A percentile compares a stretch with the other conserved stretches of the same genome.
phyloP scores from a whole-genome alignment of 2,329 filamentous ascomycete genomes.

The Samsoniella hepiali region DNA sequence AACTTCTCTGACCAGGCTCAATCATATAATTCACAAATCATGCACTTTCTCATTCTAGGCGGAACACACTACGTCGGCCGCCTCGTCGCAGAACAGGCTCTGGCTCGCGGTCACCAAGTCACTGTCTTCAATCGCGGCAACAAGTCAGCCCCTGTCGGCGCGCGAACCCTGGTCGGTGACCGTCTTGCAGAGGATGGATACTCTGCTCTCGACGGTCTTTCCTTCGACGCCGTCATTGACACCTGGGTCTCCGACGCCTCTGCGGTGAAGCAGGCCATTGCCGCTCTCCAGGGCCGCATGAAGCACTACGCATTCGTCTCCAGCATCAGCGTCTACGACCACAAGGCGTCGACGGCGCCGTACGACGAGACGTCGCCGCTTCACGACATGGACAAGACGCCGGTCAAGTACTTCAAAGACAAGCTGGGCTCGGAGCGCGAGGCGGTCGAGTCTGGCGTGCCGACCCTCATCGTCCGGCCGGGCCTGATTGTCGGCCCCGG shows the following conservation, averaged over 20 bases:
- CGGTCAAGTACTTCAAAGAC: slow-evolving; percentile 13
- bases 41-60: slow-evolving; percentile 24
- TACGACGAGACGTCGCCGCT: slow-evolving; percentile 19
- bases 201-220: slow-evolving; percentile 15
- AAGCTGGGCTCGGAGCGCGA: slow-evolving; percentile 17
- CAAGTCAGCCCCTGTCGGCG: slow-evolving; percentile 17
- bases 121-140: slow-evolving; percentile 22
- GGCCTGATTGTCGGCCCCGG: slow-evolving; percentile 19
- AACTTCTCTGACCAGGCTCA: neutral
- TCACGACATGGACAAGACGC: slow-evolving; percentile 8
- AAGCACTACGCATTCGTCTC: slow-evolving; percentile 23
- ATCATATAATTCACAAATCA: neutral
- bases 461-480: slow-evolving; percentile 14
- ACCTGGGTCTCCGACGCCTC: slow-evolving; percentile 21
- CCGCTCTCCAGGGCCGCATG: slow-evolving; percentile 20
- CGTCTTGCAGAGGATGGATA: slow-evolving; percentile 18
- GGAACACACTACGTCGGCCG: slow-evolving; percentile 23
- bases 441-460: neutral
- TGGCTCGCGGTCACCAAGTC: slow-evolving; percentile 20
- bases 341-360: neutral
- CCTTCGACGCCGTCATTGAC: slow-evolving; percentile 23
- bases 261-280: slow-evolving; percentile 19
- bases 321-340: slow-evolving; percentile 20
- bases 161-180: slow-evolving; percentile 21
- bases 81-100: slow-evolving; percentile 19